A percentile compares a stretch with the other conserved stretches of the same genome.
phyloP scores from a whole-genome alignment of 441 rosid genomes.

The Mallotus japonicus region DNA sequence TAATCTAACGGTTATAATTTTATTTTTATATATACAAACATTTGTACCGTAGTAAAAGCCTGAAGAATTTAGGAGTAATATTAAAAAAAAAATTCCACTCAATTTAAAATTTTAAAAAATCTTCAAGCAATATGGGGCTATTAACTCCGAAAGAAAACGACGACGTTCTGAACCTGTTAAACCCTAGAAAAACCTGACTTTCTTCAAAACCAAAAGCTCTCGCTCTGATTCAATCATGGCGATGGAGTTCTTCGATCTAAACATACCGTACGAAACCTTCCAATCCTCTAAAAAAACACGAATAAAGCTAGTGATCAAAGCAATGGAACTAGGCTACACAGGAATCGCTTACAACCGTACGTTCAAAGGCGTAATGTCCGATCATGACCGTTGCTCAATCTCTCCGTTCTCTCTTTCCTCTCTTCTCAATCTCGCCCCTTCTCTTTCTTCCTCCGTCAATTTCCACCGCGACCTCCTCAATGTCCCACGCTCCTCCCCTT shows the following conservation, averaged over 20 bases:
- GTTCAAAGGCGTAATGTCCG: constrained; percentile 73
- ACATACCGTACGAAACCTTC: constrained; percentile 47
- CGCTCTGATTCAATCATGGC: not conserved
- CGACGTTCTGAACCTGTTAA: constrained; percentile 9
- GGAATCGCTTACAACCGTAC: constrained; percentile 81
- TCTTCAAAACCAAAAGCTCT: not conserved
- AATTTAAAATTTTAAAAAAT: too few relatives aligned
- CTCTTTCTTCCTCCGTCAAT: constrained; percentile 57
- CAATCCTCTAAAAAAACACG: constrained; percentile 45
- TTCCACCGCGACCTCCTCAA: constrained; percentile 77
- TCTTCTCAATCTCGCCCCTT: constrained; percentile 59
- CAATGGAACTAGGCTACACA: constrained; percentile 83
- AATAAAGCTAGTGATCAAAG: constrained; percentile 55
- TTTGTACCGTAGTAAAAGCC: too few relatives aligned
- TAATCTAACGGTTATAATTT: too few relatives aligned
- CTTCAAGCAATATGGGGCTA: too few relatives aligned
- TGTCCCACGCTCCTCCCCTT: constrained; percentile 59
- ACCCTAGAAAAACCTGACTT: not conserved
- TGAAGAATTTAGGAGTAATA: too few relatives aligned
- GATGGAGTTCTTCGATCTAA: constrained; percentile 89
- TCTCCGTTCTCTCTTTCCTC: constrained; percentile 61
- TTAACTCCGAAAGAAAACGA: not conserved
- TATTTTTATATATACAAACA: too few relatives aligned
- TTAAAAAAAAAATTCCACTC: too few relatives aligned
- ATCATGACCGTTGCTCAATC: constrained; percentile 68